These are phyloP conservation scores for Claviceps arundinis DNA, from an alignment of 2,329 filamentous ascomycete genomes.

Conservation along the genomic window DNA sequence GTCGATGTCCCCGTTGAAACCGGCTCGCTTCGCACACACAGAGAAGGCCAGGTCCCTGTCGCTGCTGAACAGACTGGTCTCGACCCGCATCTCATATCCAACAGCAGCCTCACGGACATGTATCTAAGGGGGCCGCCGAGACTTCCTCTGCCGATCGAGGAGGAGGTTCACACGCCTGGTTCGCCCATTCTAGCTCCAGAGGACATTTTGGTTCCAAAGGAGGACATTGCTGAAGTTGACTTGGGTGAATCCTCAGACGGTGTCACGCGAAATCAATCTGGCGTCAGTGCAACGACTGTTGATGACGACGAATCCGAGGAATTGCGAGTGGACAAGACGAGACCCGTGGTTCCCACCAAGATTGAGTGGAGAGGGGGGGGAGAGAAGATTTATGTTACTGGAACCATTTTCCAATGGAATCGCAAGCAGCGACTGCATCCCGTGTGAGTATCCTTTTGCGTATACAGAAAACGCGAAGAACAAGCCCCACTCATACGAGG, in stretches of 20 bases:
- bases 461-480: background rate
- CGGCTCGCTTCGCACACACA: conserved; percentile 24
- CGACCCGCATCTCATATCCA: conserved; percentile 33
- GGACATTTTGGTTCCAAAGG: background rate
- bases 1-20: conserved; percentile 40
- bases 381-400: conserved; percentile 90
- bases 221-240: conserved; percentile 34
- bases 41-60: conserved; percentile 18
- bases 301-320: conserved; percentile 74
- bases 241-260: conserved; percentile 35
- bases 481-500: background rate
- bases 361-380: conserved; percentile 77
- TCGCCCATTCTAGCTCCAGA: conserved; percentile 74
- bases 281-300: conserved; percentile 46
- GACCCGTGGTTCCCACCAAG: conserved; percentile 67
- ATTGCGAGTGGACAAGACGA: conserved; percentile 58
- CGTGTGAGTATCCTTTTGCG: conserved; percentile 49
- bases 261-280: conserved; percentile 42
- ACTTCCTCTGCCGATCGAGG: conserved; percentile 82
- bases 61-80: conserved; percentile 18
- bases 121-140: conserved; percentile 66
- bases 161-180: conserved; percentile 78
- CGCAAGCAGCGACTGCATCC: conserved; percentile 78
- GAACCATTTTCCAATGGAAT: conserved; percentile 96
- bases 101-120: conserved; percentile 49